Conservation (phyloP, 2,329 filamentous ascomycete genomes). For the Xylariaceae sp. region DNA sequence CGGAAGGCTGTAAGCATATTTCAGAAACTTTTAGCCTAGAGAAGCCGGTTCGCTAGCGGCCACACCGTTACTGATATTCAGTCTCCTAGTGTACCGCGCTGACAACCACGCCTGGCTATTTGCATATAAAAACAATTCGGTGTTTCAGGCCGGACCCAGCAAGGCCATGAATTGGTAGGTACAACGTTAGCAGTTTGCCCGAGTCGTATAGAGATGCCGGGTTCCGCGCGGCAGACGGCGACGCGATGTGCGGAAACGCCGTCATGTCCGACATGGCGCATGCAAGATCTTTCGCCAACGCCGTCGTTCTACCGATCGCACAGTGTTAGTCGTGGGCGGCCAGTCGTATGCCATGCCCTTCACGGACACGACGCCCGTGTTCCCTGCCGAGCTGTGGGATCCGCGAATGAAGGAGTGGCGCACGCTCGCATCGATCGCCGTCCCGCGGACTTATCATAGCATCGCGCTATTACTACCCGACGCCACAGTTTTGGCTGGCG, state of each 20-base stretch:
- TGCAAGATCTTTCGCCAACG: slow-evolving; percentile 39
- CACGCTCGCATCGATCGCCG: slow-evolving; percentile 30
- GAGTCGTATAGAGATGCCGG: slow-evolving; percentile 42
- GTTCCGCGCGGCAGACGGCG: slow-evolving; percentile 38
- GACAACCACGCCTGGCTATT: slow-evolving; percentile 56
- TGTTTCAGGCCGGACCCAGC: slow-evolving; percentile 50
- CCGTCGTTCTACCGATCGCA: slow-evolving; percentile 42
- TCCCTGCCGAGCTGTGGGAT: slow-evolving; percentile 41
- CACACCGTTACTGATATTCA: background rate
- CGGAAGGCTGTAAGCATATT: slow-evolving; percentile 27
- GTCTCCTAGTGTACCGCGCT: slow-evolving; percentile 35
- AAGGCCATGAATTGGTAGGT: slow-evolving; percentile 54
- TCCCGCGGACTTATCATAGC: slow-evolving; percentile 43
- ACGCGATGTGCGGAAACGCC: slow-evolving; percentile 49
- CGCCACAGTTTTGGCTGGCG: slow-evolving; percentile 44
- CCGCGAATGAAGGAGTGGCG: slow-evolving; percentile 36
- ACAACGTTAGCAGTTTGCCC: slow-evolving; percentile 36
- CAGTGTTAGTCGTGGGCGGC: slow-evolving; percentile 40
- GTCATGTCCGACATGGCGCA: slow-evolving; percentile 44
- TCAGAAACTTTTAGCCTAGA: background rate
- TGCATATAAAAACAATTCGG: slow-evolving; percentile 42
- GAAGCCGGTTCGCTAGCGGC: background rate
- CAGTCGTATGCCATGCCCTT: slow-evolving; percentile 37
- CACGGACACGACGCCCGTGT: slow-evolving; percentile 35
- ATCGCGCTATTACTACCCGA: slow-evolving; percentile 42